Evolutionary conservation across 192 early-diverging fungal genomes (phyloP).

Genomic region (Backusella mclennaniae): DNA sequence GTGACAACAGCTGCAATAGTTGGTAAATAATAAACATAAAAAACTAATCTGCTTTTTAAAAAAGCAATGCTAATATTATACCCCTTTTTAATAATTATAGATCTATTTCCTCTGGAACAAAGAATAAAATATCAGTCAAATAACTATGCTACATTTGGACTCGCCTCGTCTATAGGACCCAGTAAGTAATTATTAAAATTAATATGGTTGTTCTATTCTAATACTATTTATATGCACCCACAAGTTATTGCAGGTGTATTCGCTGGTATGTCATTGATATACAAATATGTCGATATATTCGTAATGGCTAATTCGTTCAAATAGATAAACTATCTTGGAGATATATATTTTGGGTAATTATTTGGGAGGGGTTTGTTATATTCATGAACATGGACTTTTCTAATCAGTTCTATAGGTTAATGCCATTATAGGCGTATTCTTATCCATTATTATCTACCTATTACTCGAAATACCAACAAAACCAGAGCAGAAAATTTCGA

Average conservation of each 20-base stretch:
- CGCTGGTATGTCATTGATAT: background rate
- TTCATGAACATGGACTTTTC: background rate
- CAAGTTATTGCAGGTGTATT: background rate
- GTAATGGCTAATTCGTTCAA: background rate
- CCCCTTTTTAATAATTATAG: too few relatives aligned
- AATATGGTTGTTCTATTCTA: background rate
- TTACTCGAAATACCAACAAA: background rate
- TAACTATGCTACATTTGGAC: background rate
- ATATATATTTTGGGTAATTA: background rate
- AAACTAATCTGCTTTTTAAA: too few relatives aligned
- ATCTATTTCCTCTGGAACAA: too few relatives aligned
- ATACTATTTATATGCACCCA: background rate
- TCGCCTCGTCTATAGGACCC: background rate
- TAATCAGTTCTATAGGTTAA: background rate
- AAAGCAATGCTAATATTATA: too few relatives aligned
- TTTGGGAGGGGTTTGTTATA: background rate
- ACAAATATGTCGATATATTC: background rate
- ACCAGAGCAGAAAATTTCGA: background rate
- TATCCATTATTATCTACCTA: background rate
- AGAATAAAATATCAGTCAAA: background rate
- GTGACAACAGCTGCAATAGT: too few relatives aligned
- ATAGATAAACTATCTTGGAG: background rate
- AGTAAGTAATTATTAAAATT: background rate
- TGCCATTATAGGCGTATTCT: background rate
- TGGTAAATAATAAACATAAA: too few relatives aligned